phyloP scores from a whole-genome alignment of 441 rosid genomes.

The Brassica balearica region DNA sequence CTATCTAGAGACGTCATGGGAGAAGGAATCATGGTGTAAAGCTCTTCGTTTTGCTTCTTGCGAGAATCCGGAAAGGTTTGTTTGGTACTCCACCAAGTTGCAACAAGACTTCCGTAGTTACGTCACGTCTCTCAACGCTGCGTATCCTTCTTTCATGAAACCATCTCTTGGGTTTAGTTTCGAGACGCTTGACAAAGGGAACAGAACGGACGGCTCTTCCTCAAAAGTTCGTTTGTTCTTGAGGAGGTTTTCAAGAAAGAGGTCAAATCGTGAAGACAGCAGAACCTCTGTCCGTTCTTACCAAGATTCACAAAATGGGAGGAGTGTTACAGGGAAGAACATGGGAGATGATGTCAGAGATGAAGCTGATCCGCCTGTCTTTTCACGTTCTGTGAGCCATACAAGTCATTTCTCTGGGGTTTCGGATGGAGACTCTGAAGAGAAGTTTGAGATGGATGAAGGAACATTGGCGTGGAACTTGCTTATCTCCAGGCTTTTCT shows the following conservation, averaged over 20 bases:
- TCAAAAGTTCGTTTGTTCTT: slow-evolving; percentile 73
- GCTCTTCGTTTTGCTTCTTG: slow-evolving; percentile 91
- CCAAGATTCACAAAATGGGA: slow-evolving; percentile 54
- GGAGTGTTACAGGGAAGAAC: slow-evolving; percentile 46
- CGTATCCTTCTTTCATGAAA: slow-evolving; percentile 79
- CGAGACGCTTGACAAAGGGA: slow-evolving; percentile 63
- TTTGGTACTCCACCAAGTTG: slow-evolving; percentile 66
- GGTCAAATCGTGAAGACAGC: slow-evolving; percentile 69
- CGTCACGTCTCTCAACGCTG: slow-evolving; percentile 62
- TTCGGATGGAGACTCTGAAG: slow-evolving; percentile 75
- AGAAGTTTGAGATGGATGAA: slow-evolving; percentile 66
- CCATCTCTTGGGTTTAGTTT: slow-evolving; percentile 55
- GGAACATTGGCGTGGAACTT: slow-evolving; percentile 92
- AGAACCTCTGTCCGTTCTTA: slow-evolving; percentile 42
- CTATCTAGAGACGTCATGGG: slow-evolving; percentile 95
- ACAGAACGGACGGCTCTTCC: slow-evolving; percentile 61
- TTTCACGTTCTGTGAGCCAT: slow-evolving; percentile 53
- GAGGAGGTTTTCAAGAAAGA: slow-evolving; percentile 72
- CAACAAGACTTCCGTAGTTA: slow-evolving; percentile 60
- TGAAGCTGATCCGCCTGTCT: slow-evolving; percentile 46
- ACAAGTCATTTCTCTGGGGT: slow-evolving; percentile 51
- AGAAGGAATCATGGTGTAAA: slow-evolving; percentile 98
- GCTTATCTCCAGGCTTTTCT: slow-evolving; percentile 86
- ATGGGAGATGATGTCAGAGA: slow-evolving; percentile 43
- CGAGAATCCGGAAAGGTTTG: slow-evolving; percentile 60